phyloP scores from a whole-genome alignment of 169 alveolate species.

The Plasmodium gaboni region DNA sequence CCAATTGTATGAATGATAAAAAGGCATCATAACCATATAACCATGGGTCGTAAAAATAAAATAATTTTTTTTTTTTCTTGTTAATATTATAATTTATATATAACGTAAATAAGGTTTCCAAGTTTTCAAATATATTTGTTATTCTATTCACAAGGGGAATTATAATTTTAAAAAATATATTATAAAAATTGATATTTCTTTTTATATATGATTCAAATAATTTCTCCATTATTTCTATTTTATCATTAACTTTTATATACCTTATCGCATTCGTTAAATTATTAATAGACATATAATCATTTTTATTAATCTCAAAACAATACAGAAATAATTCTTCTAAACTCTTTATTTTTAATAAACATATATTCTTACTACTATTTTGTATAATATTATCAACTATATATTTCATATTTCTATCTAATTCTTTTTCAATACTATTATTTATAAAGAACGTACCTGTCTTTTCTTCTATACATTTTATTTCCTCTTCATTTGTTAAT shows the following conservation, averaged over 20 bases:
- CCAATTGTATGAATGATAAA: slow-evolving; percentile 29
- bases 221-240: slow-evolving; percentile 24
- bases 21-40: slow-evolving; percentile 33
- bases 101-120: slow-evolving; percentile 42
- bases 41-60: slow-evolving; percentile 64
- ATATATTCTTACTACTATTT: slow-evolving; percentile 20
- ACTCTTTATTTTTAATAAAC: slow-evolving; percentile 21
- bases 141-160: slow-evolving; percentile 27
- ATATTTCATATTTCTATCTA: slow-evolving; percentile 11
- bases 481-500: not conserved
- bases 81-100: slow-evolving; percentile 34
- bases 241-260: slow-evolving; percentile 20
- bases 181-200: slow-evolving; percentile 28
- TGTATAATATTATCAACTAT: slow-evolving; percentile 13
- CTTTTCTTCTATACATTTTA: not conserved
- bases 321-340: slow-evolving; percentile 25
- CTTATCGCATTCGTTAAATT: slow-evolving; percentile 11
- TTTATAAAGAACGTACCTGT: not conserved
- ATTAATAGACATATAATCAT: not conserved
- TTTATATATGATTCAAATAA: slow-evolving; percentile 20
- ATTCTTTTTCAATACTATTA: not conserved
- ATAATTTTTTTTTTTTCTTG: slow-evolving; percentile 31
- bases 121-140: slow-evolving; percentile 26
- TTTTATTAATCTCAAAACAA: not conserved
- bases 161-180: slow-evolving; percentile 22